Conservation (phyloP, 2,329 filamentous ascomycete genomes). For the Sarocladiaceae sp. region DNA sequence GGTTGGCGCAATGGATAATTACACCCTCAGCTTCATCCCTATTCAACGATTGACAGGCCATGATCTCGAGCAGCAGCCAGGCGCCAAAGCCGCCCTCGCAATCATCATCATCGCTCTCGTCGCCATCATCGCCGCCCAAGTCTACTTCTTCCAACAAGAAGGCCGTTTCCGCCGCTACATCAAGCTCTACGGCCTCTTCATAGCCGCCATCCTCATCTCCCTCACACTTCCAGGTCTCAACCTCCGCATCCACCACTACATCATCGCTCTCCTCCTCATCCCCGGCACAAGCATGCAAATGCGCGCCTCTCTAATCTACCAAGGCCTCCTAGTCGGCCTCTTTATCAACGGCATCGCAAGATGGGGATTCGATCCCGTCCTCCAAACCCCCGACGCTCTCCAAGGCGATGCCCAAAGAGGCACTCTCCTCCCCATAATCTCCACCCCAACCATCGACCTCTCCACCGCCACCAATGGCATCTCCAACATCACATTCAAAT, state of each 20-base stretch:
- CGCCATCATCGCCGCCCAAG: slow-evolving; percentile 66
- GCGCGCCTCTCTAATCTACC: slow-evolving; percentile 77
- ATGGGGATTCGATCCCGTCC: slow-evolving; percentile 87
- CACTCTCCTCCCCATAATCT: slow-evolving; percentile 54
- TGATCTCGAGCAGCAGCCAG: slow-evolving; percentile 84
- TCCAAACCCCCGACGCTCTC: slow-evolving; percentile 75
- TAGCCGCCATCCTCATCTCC: slow-evolving; percentile 62
- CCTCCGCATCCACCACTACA: slow-evolving; percentile 92
- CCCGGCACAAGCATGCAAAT: slow-evolving; percentile 89
- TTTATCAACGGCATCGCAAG: slow-evolving; percentile 92
- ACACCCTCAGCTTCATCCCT: slow-evolving; percentile 91
- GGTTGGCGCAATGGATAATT: slow-evolving; percentile 89
- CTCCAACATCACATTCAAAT: slow-evolving; percentile 63
- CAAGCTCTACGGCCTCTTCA: slow-evolving; percentile 69
- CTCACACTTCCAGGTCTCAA: slow-evolving; percentile 71
- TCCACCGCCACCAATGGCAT: slow-evolving; percentile 32
- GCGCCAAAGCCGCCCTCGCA: slow-evolving; percentile 77
- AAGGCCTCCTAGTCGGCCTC: slow-evolving; percentile 82
- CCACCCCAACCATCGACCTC: slow-evolving; percentile 41
- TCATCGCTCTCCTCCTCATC: slow-evolving; percentile 79
- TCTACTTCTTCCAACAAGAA: slow-evolving; percentile 83
- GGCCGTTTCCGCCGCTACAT: slow-evolving; percentile 76
- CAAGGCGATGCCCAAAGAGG: slow-evolving; percentile 63
- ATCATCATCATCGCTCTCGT: slow-evolving; percentile 70
- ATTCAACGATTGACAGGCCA: slow-evolving; percentile 88